Base-by-base conservation (phyloP, 345 rosid genomes). In the Excoecaria cochinchinensis region DNA sequence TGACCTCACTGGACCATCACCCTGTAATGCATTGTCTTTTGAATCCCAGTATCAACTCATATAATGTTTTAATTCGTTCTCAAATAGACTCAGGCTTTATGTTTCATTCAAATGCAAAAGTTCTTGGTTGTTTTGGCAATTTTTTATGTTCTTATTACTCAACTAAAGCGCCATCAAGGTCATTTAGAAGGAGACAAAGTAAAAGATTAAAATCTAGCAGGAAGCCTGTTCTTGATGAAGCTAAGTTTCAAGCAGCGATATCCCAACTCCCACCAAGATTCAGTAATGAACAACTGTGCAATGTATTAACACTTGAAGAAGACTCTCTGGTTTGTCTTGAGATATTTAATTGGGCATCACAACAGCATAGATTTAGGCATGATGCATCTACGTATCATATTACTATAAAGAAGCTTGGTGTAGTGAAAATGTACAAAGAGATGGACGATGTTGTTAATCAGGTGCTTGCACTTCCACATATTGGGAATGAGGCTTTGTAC, bases 361-460 rank as follows among this genome's bases (percentile, higher is more conserved):
- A 94, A 44, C 93, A 92, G 75, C 94, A 85, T 0, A 82, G 99
- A 78, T 95, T 95, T 79, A 84, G 85, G 74, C 95, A 92, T 53
- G 87, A 85, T 62, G 78, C 77, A 17, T 86, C 79, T 25, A 83
- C 97, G 65, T 92, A 89, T 80, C 97, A 90, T 64, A 79, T 82
- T 39, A 86, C 87, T 12, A 88, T 92, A 59, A 85, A 90, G 86
- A 94, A 89, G 90, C 97, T 91, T 3, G 97, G 98, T 46, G 85
- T 84, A 8, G 91, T 97, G 0, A 84, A 91, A 82, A 83, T 94
- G 93, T 94, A 92, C 61, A 61, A 88, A 72, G 97, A 90, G 74
- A 95, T 95, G 97, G 97, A 95, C 67, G 84, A 78, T 75, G 84
- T 94, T 50, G 95, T 95, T 31, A 91, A 91, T 81, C 95, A 95